Evolutionary conservation across 441 rosid species (phyloP).

Genomic region (Gossypium aridum): DNA sequence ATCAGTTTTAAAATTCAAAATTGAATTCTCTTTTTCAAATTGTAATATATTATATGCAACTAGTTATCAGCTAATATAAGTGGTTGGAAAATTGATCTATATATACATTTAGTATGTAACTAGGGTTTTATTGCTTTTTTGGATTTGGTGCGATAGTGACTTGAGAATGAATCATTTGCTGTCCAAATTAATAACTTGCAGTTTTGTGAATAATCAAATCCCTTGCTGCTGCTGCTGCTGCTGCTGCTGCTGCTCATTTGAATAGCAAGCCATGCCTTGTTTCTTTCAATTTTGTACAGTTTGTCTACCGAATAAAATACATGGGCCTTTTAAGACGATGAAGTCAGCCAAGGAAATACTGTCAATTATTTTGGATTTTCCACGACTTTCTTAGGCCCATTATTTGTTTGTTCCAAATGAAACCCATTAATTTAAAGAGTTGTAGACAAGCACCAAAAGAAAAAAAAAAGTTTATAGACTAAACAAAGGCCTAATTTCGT

Average conservation of each 20-base stretch:
- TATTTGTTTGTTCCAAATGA: neutral
- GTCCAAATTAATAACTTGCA: neutral
- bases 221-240: neutral
- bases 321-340: neutral
- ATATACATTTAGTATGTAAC: neutral
- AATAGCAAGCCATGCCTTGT: neutral
- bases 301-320: neutral
- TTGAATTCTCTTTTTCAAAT: too few relatives aligned
- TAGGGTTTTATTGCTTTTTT: neutral
- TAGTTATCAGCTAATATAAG: neutral
- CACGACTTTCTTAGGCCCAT: neutral
- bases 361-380: neutral
- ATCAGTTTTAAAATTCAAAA: too few relatives aligned
- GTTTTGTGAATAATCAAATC: neutral
- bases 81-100: neutral
- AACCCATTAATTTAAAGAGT: too few relatives aligned
- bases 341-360: neutral
- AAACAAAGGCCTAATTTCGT: too few relatives aligned
- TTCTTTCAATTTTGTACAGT: neutral
- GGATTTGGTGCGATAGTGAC: conserved; percentile 7
- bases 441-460: too few relatives aligned
- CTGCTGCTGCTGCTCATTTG: neutral
- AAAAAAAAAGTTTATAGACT: too few relatives aligned
- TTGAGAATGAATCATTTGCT: neutral
- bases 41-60: neutral